A percentile compares a stretch with the other conserved stretches of the same genome.
phyloP scores from a whole-genome alignment of 805 yeast species.

The Barnettozyma californica region DNA sequence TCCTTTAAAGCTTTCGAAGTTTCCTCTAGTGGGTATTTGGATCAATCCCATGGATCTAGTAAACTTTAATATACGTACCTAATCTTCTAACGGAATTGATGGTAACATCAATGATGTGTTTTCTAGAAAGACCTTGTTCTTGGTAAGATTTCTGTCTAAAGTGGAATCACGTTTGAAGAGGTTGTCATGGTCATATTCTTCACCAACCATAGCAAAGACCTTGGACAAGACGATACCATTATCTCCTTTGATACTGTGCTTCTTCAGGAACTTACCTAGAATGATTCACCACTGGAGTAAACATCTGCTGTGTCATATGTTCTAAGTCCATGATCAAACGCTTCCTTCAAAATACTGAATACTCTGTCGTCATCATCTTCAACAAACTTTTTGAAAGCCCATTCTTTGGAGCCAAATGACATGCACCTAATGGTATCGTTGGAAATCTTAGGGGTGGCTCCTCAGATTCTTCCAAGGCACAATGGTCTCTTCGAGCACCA shows the following conservation, averaged over 20 bases:
- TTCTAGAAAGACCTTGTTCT: slow-evolving; percentile 38
- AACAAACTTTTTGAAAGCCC: slow-evolving; percentile 42
- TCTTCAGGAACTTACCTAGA: slow-evolving; percentile 44
- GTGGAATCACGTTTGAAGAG: slow-evolving; percentile 26
- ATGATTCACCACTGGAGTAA: slow-evolving; percentile 26
- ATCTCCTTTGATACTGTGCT: slow-evolving; percentile 46
- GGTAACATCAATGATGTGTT: slow-evolving; percentile 32
- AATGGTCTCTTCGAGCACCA: not conserved
- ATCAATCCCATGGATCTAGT: slow-evolving; percentile 56
- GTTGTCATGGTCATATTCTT: not conserved
- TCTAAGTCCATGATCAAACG: slow-evolving; percentile 40
- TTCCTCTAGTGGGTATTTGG: slow-evolving; percentile 30
- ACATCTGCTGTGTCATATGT: slow-evolving; percentile 48
- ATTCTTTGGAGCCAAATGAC: slow-evolving; percentile 40
- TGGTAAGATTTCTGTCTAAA: slow-evolving; percentile 20
- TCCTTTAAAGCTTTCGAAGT: not conserved
- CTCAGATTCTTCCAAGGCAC: slow-evolving; percentile 29
- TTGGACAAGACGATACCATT: slow-evolving; percentile 13
- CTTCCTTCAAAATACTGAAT: slow-evolving; percentile 37
- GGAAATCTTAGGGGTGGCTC: slow-evolving; percentile 42
- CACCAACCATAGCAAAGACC: not conserved
- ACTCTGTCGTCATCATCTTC: slow-evolving; percentile 40
- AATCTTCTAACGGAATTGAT: slow-evolving; percentile 36
- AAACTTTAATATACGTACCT: slow-evolving; percentile 48
- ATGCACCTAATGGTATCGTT: slow-evolving; percentile 48